Evolutionary conservation across 176 grass and related monocot genomes (phyloP).

Genomic region (Triticum dicoccoides): DNA sequence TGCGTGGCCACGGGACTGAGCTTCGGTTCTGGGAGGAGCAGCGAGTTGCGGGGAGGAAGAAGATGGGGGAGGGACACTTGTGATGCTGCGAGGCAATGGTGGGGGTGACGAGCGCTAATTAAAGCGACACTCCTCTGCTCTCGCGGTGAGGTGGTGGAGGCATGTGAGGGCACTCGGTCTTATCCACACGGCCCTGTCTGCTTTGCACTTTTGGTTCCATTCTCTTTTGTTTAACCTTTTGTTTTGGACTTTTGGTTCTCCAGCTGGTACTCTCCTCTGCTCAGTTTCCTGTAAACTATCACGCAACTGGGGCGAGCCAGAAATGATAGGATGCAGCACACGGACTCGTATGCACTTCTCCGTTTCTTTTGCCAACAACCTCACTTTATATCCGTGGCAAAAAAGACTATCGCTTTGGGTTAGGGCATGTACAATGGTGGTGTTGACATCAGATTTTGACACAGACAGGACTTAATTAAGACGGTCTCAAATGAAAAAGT

Average conservation of each 20-base stretch:
- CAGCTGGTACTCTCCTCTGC: neutral
- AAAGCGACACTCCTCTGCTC: slow-evolving; percentile 26
- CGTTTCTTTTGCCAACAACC: neutral
- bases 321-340: neutral
- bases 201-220: neutral
- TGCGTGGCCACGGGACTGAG: neutral
- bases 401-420: too few species aligned
- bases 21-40: slow-evolving; percentile 1
- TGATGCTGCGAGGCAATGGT: neutral
- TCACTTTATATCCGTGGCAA: neutral
- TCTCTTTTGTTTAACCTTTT: neutral
- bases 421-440: too few species aligned
- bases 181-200: slow-evolving; percentile 42
- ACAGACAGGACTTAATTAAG: too few species aligned
- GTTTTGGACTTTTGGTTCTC: neutral
- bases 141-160: neutral
- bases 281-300: neutral
- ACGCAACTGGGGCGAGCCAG: neutral
- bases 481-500: too few species aligned
- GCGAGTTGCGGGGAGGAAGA: neutral
- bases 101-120: slow-evolving; percentile 22
- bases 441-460: too few species aligned
- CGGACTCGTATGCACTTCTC: neutral
- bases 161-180: slow-evolving; percentile 31
- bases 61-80: slow-evolving; percentile 29